A percentile compares a stretch with the other conserved stretches of the same genome.
These are phyloP conservation scores for Scalesia atractyloides DNA, from an alignment of 129 eudicot species.

Conservation along the genomic window DNA sequence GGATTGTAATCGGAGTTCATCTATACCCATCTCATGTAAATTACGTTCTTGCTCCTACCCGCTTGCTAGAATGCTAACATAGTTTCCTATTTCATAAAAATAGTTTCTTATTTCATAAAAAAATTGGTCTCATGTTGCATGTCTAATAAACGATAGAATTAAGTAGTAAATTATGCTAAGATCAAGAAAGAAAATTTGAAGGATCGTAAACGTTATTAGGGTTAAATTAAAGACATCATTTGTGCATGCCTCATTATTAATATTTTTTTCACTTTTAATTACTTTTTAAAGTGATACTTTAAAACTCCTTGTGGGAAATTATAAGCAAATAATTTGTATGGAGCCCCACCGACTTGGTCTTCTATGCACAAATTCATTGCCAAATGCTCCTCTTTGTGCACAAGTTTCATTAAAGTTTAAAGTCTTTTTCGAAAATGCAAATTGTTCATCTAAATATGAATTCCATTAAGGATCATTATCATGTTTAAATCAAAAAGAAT, in stretches of 20 bases:
- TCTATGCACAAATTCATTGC: slow-evolving; percentile 33
- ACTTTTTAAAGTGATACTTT: slow-evolving; percentile 35
- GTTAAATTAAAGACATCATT: slow-evolving; percentile 32
- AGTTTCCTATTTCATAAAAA: no score
- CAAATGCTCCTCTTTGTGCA: slow-evolving; percentile 34
- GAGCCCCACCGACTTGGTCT: slow-evolving; percentile 44
- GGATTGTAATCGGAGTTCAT: no score
- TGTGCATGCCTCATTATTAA: slow-evolving; percentile 29
- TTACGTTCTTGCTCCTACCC: no score
- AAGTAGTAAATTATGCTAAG: no score
- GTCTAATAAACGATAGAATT: no score
- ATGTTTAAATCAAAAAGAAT: slow-evolving; percentile 23
- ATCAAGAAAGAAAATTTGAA: background rate
- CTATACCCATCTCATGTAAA: no score
- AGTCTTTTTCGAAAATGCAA: slow-evolving; percentile 33
- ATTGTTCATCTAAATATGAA: slow-evolving; percentile 35
- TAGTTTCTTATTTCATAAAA: no score
- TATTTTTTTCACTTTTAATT: slow-evolving; percentile 24
- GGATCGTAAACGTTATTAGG: slow-evolving; percentile 11
- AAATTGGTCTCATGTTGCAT: no score
- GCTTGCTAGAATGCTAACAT: no score
- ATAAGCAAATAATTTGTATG: slow-evolving; percentile 43
- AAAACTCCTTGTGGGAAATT: slow-evolving; percentile 41
- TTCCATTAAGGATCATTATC: slow-evolving; percentile 27
- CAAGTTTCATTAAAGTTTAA: slow-evolving; percentile 43